Conservation (phyloP, 2,329 filamentous ascomycete species). For the Monosporascus sp. region DNA sequence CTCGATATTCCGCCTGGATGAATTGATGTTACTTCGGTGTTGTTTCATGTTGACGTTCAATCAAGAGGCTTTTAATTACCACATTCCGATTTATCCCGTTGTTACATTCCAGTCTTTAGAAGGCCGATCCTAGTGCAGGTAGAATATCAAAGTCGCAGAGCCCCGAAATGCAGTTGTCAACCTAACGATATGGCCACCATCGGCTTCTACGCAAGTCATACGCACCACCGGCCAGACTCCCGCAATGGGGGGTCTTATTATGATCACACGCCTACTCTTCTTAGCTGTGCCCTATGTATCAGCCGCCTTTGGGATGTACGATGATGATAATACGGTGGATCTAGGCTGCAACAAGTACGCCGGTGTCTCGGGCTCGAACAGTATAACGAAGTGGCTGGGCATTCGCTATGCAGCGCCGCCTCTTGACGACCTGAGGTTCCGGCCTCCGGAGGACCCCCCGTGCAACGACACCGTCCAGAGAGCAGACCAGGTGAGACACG, state of each 20-base stretch:
- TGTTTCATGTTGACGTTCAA: background rate
- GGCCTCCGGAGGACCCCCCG: conserved; percentile 59
- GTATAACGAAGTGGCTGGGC: conserved; percentile 67
- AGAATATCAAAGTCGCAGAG: background rate
- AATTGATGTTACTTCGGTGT: background rate
- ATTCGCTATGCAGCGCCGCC: conserved; percentile 71
- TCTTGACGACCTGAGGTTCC: conserved; percentile 60
- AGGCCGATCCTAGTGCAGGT: background rate
- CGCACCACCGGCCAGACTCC: background rate
- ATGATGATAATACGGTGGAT: conserved; percentile 42
- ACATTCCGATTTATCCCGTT: background rate
- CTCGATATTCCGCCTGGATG: background rate
- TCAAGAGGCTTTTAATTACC: background rate
- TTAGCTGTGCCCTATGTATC: conserved; percentile 1
- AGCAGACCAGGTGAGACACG: conserved; percentile 46
- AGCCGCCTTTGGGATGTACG: background rate
- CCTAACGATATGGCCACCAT: background rate
- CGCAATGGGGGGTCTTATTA: background rate
- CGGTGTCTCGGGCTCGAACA: conserved; percentile 49
- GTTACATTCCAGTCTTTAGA: background rate
- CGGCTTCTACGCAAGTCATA: background rate
- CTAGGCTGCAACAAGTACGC: conserved; percentile 64
- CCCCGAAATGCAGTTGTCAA: background rate
- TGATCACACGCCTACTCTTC: conserved; percentile 7
- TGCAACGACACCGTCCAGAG: conserved; percentile 39